Conservation (phyloP, 2,329 filamentous ascomycete species). For the Fusarium bulbicola region DNA sequence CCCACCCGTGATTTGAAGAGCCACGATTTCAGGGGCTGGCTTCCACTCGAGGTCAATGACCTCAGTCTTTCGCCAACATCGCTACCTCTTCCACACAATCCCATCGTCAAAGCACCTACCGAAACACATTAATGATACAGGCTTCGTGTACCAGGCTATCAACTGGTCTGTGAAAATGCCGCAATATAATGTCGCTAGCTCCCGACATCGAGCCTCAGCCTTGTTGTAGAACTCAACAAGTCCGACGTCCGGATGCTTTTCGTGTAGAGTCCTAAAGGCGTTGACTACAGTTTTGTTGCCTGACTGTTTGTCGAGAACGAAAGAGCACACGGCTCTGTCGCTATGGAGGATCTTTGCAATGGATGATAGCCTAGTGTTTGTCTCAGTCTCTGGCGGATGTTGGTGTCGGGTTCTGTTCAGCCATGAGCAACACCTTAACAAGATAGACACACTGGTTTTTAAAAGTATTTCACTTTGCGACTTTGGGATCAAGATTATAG, state of each 20-base stretch:
- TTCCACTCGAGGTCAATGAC: neutral
- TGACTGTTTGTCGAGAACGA: too few species aligned
- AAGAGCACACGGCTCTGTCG: too few species aligned
- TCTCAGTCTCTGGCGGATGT: neutral
- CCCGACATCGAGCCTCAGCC: too few species aligned
- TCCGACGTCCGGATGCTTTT: too few species aligned
- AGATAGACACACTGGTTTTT: fast-evolving
- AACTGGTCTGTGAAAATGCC: fast-evolving
- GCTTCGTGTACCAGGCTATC: fast-evolving
- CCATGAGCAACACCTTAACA: fast-evolving
- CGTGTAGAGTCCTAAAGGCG: too few species aligned
- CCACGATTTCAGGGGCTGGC: too few species aligned
- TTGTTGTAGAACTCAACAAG: too few species aligned
- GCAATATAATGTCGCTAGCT: too few species aligned
- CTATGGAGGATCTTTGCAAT: too few species aligned
- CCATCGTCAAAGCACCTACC: neutral
- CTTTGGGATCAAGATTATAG: fast-evolving
- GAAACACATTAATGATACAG: fast-evolving
- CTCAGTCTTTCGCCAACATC: neutral
- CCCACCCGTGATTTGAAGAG: too few species aligned
- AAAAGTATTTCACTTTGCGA: fast-evolving
- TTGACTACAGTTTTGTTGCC: too few species aligned
- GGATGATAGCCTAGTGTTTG: neutral
- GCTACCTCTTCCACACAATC: neutral
- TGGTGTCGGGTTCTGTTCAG: fast-evolving